phyloP scores from a whole-genome alignment of 2,329 filamentous ascomycete species.

The Aureobasidium pullulans region DNA sequence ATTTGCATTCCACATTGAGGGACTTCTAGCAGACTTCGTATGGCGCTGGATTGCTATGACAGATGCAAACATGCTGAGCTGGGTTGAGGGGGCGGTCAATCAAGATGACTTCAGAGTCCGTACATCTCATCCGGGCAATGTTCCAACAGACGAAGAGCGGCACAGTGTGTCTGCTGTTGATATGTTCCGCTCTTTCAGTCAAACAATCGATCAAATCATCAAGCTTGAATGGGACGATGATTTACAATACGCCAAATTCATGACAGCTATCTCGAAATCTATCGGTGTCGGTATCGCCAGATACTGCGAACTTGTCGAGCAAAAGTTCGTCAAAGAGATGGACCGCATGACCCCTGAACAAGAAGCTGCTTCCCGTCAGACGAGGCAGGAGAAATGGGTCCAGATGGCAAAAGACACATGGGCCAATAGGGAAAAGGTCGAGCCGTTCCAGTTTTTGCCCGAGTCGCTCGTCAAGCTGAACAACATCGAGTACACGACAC shows the following conservation, averaged over 20 bases:
- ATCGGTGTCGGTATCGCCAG: conserved; percentile 74
- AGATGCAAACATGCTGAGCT: conserved; percentile 69
- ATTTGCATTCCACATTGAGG: conserved; percentile 85
- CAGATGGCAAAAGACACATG: conserved; percentile 90
- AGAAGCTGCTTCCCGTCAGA: conserved; percentile 66
- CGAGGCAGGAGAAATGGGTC: conserved; percentile 86
- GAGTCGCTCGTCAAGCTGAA: conserved; percentile 98
- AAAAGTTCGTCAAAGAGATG: conserved; percentile 84
- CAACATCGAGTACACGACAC: conserved; percentile 91
- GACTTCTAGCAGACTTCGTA: conserved; percentile 80
- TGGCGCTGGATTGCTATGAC: conserved; percentile 89
- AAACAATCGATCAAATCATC: conserved; percentile 80
- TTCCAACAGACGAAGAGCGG: conserved; percentile 68
- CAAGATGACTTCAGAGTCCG: conserved; percentile 80
- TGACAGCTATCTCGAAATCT: conserved; percentile 83
- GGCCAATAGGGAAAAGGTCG: conserved; percentile 83
- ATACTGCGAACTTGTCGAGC: conserved; percentile 88
- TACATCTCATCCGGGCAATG: conserved; percentile 40
- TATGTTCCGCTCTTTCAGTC: conserved; percentile 87
- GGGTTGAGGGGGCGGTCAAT: conserved; percentile 85
- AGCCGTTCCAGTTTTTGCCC: conserved; percentile 93
- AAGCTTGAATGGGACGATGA: conserved; percentile 89
- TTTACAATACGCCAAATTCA: conserved; percentile 89
- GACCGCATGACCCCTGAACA: conserved; percentile 84
- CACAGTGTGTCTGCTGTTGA: conserved; percentile 93